Base-by-base conservation (phyloP, 495 filamentous ascomycete genomes). In the Hypoxylon intermedium region DNA sequence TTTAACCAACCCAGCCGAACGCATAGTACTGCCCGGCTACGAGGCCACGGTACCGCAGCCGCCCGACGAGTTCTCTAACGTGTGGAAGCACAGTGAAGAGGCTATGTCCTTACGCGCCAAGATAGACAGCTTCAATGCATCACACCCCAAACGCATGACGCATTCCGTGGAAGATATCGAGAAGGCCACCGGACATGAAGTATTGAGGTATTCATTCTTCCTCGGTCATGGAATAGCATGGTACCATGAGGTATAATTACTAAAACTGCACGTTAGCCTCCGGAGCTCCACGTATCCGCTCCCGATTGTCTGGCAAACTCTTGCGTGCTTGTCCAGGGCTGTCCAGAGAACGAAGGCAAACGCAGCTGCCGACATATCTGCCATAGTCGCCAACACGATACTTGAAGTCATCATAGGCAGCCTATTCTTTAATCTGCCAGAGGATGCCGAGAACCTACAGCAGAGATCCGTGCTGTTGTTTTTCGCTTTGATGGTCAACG, bases 1-100 rank as follows among this genome's bases (percentile, higher is more conserved):
- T 6, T 76, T 92, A 20, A 91, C 89, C n/a, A 89, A 90, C 67
- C 83, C 86, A 2, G 78, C 79, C n/a, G 88, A 90, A 51, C 79
- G 90, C 13, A 75, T 80, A 13, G 83, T 87, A 57, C 83, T 85
- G 12, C 74, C 78, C 7, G 90, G 88, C 3, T 84, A 80, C 56
- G 87, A 91, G 63, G 77, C 71, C 5, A 80, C 31, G 77, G 85
- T 50, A 79, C 91, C 30, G 78, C n/a, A 73, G 83, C 88, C 23
- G 67, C 86, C 20, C 72, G 83, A 73, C 79, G 89, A 69, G 72
- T 93, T 46, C 81, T 91, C 75, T 63, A 69, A 13, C 77, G 82
- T 63, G 23, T 77, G 72, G 74, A 67, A 62, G 44, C 6, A 28
- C 9, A 63, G 59, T 26, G 37, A 74, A 5, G 85, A 89, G 43